phyloP scores from a whole-genome alignment of 495 filamentous ascomycete species.

The Penicillium dipodomyicola region DNA sequence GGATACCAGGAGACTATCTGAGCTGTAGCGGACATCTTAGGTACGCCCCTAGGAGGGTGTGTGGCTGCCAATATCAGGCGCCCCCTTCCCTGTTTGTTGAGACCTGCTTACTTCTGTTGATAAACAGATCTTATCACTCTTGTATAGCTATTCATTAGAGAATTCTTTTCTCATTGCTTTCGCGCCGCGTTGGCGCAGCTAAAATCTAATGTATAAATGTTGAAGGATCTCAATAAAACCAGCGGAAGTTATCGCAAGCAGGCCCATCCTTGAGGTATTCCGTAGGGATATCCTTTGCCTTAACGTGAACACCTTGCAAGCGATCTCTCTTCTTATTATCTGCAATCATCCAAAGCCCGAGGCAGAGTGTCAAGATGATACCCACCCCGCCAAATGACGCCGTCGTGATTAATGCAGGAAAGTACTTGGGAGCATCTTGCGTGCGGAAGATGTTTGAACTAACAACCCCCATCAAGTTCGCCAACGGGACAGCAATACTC shows the following conservation, averaged over 20 bases:
- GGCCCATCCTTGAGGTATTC: slow-evolving; percentile 65
- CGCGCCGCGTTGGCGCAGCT: too few relatives aligned
- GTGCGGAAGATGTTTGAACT: slow-evolving; percentile 66
- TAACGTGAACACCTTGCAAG: slow-evolving; percentile 55
- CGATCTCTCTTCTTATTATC: slow-evolving; percentile 66
- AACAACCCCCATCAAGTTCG: slow-evolving; percentile 75
- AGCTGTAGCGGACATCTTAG: too few relatives aligned
- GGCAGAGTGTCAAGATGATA: slow-evolving; percentile 49
- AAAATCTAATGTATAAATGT: not conserved
- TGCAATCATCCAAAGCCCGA: slow-evolving; percentile 65
- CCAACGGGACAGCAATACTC: slow-evolving; percentile 66
- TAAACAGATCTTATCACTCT: too few relatives aligned
- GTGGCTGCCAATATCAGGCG: not conserved
- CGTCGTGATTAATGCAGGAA: slow-evolving; percentile 69
- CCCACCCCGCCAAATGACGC: slow-evolving; percentile 67
- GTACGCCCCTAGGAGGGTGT: too few relatives aligned
- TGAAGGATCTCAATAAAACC: slow-evolving; percentile 52
- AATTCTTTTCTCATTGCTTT: too few relatives aligned
- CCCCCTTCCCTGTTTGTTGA: too few relatives aligned
- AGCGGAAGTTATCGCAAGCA: slow-evolving; percentile 59
- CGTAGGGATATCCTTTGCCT: slow-evolving; percentile 64
- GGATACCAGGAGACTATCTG: not conserved
- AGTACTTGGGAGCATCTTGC: slow-evolving; percentile 66
- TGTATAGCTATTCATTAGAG: too few relatives aligned
- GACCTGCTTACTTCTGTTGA: too few relatives aligned